Conservation (phyloP, 352 stramenopile species). For the Lagenidium sp. region DNA sequence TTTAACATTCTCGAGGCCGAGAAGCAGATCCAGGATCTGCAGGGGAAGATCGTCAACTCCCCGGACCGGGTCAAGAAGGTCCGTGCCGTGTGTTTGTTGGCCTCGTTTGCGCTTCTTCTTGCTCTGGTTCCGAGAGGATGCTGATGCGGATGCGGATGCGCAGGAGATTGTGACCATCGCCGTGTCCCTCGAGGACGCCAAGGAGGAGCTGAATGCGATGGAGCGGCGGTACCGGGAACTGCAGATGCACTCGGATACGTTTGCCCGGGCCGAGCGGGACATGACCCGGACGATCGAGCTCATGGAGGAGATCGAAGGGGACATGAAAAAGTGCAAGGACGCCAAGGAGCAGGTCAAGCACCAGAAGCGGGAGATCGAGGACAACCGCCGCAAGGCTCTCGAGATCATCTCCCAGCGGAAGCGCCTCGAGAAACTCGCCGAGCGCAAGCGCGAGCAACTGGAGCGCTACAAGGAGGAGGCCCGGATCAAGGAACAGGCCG, state of each 20-base stretch:
- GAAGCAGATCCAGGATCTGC: conserved; percentile 67
- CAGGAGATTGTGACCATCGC: conserved; percentile 51
- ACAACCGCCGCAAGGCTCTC: conserved; percentile 31
- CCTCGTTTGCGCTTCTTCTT: too few species aligned
- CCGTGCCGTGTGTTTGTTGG: too few species aligned
- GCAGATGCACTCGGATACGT: conserved; percentile 51
- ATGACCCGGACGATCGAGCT: conserved; percentile 48
- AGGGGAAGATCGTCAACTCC: conserved; percentile 85
- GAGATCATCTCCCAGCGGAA: conserved; percentile 61
- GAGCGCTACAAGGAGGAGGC: conserved; percentile 57
- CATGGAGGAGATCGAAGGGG: conserved; percentile 49
- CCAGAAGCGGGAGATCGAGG: conserved; percentile 34
- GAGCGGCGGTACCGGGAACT: conserved; percentile 53
- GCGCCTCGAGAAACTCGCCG: conserved; percentile 55
- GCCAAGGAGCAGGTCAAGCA: conserved; percentile 66
- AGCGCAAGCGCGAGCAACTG: conserved; percentile 65
- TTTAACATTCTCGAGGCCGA: conserved; percentile 84
- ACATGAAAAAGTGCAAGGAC: conserved; percentile 57
- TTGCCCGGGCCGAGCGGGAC: conserved; percentile 61
- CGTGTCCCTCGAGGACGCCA: conserved; percentile 56
- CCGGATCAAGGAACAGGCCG: conserved; percentile 47
- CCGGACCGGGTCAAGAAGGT: conserved; percentile 80
- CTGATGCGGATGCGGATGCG: too few species aligned
- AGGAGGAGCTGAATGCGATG: conserved; percentile 52
- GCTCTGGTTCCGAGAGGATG: too few species aligned